A percentile compares a stretch with the other conserved stretches of the same genome.
Evolutionary conservation across 1,139 yeast species (phyloP).

Genomic region (Yamadazyma friedrichii): DNA sequence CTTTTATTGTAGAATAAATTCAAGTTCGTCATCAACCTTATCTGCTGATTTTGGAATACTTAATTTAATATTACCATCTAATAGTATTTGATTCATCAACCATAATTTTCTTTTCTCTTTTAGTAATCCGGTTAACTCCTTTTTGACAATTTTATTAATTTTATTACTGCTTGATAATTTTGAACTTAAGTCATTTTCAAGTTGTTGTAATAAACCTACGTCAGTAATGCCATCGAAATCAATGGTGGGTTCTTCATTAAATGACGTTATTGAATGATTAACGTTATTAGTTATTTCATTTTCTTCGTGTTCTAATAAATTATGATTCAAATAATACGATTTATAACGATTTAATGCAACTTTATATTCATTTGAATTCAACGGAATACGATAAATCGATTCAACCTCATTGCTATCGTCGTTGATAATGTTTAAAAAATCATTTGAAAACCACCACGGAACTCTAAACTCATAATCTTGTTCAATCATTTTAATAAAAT

Average conservation of each 20-base stretch:
- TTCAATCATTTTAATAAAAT: conserved; percentile 29
- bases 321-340: conserved; percentile 13
- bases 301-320: not conserved
- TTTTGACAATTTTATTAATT: conserved; percentile 44
- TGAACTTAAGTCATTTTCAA: conserved; percentile 20
- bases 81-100: conserved; percentile 55
- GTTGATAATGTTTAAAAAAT: conserved; percentile 26
- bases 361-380: conserved; percentile 34
- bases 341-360: conserved; percentile 35
- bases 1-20: not conserved
- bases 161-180: conserved; percentile 45
- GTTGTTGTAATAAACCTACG: conserved; percentile 18
- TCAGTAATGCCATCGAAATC: conserved; percentile 19
- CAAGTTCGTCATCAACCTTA: conserved; percentile 24
- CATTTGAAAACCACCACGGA: conserved; percentile 47
- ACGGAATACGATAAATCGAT: conserved; percentile 26
- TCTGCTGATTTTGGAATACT: conserved; percentile 33
- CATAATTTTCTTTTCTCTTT: conserved; percentile 45
- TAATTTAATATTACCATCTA: conserved; percentile 48
- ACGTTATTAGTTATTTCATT: conserved; percentile 1
- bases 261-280: conserved; percentile 9
- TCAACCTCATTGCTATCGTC: conserved; percentile 15
- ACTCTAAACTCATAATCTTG: conserved; percentile 33
- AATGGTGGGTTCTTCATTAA: conserved; percentile 11
- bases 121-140: conserved; percentile 30